These are phyloP conservation scores for Gonium pectorale DNA, from an alignment of 139 green algal genomes.

Conservation along the genomic window DNA sequence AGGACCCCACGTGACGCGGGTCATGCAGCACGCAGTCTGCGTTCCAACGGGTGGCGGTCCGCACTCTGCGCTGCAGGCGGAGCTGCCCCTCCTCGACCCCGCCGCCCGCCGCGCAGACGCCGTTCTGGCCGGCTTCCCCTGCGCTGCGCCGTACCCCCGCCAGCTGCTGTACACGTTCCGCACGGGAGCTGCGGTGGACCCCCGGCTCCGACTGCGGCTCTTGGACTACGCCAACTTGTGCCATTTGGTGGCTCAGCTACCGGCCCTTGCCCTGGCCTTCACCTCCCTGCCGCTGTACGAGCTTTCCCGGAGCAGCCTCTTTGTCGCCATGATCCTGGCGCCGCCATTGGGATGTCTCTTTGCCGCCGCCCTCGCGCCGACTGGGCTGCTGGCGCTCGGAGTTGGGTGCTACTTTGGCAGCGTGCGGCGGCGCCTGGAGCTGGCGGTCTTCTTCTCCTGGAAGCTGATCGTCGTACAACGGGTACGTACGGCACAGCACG, in stretches of 20 bases:
- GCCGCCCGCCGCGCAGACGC: background rate
- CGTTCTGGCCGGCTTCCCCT: background rate
- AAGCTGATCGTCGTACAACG: background rate
- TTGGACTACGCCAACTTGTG: background rate
- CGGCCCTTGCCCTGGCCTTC: background rate
- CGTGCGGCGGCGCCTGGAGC: background rate
- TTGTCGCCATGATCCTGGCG: background rate
- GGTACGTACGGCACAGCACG: too few species aligned
- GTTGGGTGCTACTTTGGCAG: background rate
- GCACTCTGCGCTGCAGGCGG: too few species aligned
- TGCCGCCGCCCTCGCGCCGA: background rate
- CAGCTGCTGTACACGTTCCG: background rate
- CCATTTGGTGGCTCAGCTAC: background rate
- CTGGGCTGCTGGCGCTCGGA: background rate
- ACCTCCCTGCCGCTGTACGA: background rate
- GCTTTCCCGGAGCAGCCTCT: background rate
- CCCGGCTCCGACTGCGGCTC: background rate
- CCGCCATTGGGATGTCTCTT: background rate
- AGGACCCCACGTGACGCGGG: too few species aligned
- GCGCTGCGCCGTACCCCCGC: background rate
- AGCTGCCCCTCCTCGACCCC: conserved; percentile 2
- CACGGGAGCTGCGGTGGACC: background rate
- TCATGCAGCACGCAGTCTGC: too few species aligned
- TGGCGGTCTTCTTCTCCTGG: background rate
- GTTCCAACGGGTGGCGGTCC: too few species aligned